phyloP scores from a whole-genome alignment of 257 asterid genomes.

The Sherardia arvensis region DNA sequence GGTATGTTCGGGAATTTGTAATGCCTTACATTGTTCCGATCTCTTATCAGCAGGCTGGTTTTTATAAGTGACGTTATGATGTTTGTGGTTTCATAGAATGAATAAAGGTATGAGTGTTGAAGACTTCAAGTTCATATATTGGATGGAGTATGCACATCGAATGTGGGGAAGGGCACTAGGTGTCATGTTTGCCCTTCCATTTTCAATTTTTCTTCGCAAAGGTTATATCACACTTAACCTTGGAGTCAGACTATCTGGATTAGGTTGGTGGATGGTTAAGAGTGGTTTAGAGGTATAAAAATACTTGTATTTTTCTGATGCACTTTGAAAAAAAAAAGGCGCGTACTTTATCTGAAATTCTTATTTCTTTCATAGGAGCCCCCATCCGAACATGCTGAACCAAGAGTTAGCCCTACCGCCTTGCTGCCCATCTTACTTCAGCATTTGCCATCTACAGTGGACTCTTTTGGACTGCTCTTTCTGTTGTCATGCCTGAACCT shows the following conservation, averaged over 20 bases:
- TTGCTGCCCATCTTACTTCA: constrained; percentile 91
- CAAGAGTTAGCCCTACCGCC: constrained; percentile 97
- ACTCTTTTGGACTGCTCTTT: constrained; percentile 90
- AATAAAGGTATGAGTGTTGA: too few relatives aligned
- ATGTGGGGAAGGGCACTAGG: constrained; percentile 99
- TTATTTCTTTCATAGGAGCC: constrained; percentile 52
- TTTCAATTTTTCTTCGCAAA: constrained; percentile 81
- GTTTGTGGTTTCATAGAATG: too few relatives aligned
- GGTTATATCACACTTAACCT: constrained; percentile 66
- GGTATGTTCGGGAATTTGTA: too few relatives aligned
- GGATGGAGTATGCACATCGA: constrained; percentile 99
- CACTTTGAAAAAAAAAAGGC: constrained; percentile 1
- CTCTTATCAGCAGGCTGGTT: too few relatives aligned
- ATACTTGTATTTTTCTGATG: constrained; percentile 3
- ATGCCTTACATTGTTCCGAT: too few relatives aligned
- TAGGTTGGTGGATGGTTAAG: constrained; percentile 99
- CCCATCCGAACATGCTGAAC: constrained; percentile 59
- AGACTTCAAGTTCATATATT: constrained; percentile 92
- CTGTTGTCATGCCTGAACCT: constrained; percentile 94
- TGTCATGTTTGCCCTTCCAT: constrained; percentile 88
- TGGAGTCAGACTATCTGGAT: constrained; percentile 71
- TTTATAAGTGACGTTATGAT: too few relatives aligned
- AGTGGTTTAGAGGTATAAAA: too few relatives aligned
- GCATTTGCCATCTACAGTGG: constrained; percentile 86
- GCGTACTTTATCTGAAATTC: constrained; percentile 4